Evolutionary conservation across 1,284 basidiomycete species (phyloP).

Genomic region (Filobasidium uniguttulatum): DNA sequence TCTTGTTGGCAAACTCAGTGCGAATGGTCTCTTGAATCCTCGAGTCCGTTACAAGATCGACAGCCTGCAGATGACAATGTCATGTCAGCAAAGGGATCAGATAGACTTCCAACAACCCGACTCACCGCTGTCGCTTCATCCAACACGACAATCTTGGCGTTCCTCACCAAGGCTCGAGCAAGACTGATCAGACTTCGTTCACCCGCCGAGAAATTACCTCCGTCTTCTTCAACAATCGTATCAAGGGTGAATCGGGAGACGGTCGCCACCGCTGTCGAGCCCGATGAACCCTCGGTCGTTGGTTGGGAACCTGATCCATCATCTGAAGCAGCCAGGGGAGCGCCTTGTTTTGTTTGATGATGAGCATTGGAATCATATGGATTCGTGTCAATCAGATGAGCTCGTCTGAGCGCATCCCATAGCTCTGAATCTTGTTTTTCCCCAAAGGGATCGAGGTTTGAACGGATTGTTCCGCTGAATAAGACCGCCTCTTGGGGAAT

Average conservation of each 20-base stretch:
- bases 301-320: neutral
- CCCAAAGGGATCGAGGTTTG: slow-evolving; percentile 60
- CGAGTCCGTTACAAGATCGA: slow-evolving; percentile 55
- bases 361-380: slow-evolving; percentile 13
- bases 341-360: slow-evolving; percentile 18
- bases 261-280: slow-evolving; percentile 19
- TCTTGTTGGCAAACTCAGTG: slow-evolving; percentile 50
- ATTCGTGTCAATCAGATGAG: slow-evolving; percentile 48
- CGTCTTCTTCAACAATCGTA: slow-evolving; percentile 69
- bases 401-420: slow-evolving; percentile 68
- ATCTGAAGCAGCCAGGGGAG: neutral
- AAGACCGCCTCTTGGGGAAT: slow-evolving; percentile 72
- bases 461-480: slow-evolving; percentile 46
- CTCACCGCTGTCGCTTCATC: slow-evolving; percentile 42
- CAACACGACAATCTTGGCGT: slow-evolving; percentile 45
- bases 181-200: slow-evolving; percentile 54
- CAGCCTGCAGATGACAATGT: slow-evolving; percentile 9
- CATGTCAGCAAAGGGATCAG: neutral
- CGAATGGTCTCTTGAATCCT: slow-evolving; percentile 59
- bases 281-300: neutral
- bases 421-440: slow-evolving; percentile 57
- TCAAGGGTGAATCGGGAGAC: slow-evolving; percentile 44
- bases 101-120: slow-evolving; percentile 16
- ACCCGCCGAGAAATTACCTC: slow-evolving; percentile 56
- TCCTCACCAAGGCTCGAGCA: slow-evolving; percentile 50